Conservation (phyloP, 768 basidiomycete species). For the Serendipita sp. region DNA sequence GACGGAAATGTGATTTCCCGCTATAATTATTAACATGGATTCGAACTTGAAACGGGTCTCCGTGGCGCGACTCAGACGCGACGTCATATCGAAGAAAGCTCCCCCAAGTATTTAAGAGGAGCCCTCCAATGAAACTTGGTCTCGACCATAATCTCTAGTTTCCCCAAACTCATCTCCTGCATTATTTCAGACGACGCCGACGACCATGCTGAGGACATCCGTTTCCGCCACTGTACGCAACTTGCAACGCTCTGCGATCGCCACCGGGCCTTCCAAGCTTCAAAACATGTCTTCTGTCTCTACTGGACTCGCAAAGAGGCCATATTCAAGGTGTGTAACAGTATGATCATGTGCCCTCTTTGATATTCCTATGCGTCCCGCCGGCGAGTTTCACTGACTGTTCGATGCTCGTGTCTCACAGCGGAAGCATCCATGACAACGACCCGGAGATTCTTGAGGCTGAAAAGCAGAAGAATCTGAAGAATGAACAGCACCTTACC, state of each 20-base stretch:
- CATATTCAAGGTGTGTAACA: background rate
- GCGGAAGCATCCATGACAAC: conserved; percentile 41
- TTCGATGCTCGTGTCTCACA: background rate
- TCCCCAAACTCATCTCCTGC: background rate
- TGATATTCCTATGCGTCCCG: too few relatives aligned
- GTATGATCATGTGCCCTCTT: background rate
- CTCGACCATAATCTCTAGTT: background rate
- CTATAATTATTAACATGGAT: too few relatives aligned
- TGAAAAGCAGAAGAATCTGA: conserved; percentile 38
- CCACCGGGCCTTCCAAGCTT: background rate
- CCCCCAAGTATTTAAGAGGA: background rate
- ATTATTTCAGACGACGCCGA: background rate
- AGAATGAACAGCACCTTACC: conserved; percentile 29
- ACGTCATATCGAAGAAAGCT: background rate
- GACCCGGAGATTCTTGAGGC: conserved; percentile 39
- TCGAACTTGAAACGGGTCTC: background rate
- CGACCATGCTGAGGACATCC: background rate
- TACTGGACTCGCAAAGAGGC: background rate
- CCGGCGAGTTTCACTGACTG: background rate
- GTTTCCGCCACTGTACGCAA: background rate
- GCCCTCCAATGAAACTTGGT: background rate
- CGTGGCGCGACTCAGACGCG: background rate
- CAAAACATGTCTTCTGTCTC: background rate
- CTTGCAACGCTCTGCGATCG: background rate
- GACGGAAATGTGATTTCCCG: too few relatives aligned